These are phyloP conservation scores for Malassezia furfur DNA, from an alignment of 1,284 basidiomycete genomes.

Conservation along the genomic window DNA sequence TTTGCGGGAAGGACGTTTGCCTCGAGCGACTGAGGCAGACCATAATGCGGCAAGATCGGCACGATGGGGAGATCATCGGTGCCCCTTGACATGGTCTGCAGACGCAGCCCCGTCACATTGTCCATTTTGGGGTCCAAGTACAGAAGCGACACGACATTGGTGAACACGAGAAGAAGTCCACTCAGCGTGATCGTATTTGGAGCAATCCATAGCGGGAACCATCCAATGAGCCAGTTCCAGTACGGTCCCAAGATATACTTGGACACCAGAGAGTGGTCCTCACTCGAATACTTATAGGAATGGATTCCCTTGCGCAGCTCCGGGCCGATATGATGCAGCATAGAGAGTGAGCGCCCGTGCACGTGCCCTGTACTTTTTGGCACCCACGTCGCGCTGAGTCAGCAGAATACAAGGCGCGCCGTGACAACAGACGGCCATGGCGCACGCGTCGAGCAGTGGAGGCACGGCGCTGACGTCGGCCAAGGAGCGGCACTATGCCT, in stretches of 20 bases:
- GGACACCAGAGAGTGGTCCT: slow-evolving; percentile 56
- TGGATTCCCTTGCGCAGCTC: slow-evolving; percentile 52
- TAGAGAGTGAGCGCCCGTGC: slow-evolving; percentile 1
- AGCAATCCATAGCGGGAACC: slow-evolving; percentile 77
- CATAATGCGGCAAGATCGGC: slow-evolving; percentile 26
- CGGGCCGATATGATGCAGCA: slow-evolving; percentile 49
- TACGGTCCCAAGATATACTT: slow-evolving; percentile 76
- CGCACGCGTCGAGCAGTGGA: neutral
- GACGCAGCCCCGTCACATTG: slow-evolving; percentile 30
- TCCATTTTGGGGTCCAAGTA: slow-evolving; percentile 28
- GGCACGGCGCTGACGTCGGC: slow-evolving; percentile 4
- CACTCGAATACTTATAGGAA: slow-evolving; percentile 56
- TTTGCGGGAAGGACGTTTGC: neutral
- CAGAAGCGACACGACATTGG: slow-evolving; percentile 74
- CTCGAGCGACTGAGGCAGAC: slow-evolving; percentile 20
- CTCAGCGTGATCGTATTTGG: slow-evolving; percentile 61
- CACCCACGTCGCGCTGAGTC: neutral
- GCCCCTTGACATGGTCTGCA: slow-evolving; percentile 13
- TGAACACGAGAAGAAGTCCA: slow-evolving; percentile 69
- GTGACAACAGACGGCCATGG: neutral
- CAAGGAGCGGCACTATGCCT: slow-evolving; percentile 19
- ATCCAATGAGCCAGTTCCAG: slow-evolving; percentile 86
- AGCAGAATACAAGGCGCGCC: neutral
- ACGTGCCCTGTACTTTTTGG: neutral
- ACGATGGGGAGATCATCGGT: slow-evolving; percentile 21